phyloP scores from a whole-genome alignment of 768 basidiomycete species.

The Tylopilus vinaceipallidus region DNA sequence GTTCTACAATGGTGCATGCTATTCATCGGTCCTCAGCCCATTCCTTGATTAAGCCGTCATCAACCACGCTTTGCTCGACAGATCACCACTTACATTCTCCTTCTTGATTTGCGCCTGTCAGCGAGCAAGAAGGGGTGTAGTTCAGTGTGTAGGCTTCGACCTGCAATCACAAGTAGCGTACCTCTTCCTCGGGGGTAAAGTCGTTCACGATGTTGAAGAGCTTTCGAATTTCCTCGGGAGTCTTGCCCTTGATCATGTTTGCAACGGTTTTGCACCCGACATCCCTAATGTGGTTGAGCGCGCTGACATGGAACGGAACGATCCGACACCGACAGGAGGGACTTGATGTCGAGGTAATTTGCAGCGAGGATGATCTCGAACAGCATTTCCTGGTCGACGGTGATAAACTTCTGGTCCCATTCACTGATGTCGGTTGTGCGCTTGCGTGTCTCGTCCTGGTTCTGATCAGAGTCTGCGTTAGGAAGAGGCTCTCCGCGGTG shows the following conservation, averaged over 20 bases:
- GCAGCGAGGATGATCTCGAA: conserved; percentile 99
- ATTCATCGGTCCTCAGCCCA: conserved; percentile 89
- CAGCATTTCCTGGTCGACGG: conserved; percentile 99
- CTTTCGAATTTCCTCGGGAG: conserved; percentile 98
- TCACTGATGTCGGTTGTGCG: conserved; percentile 98
- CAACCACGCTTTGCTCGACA: conserved; percentile 10
- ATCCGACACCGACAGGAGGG: conserved; percentile 71
- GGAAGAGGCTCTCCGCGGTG: conserved; percentile 98
- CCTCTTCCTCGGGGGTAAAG: conserved; percentile 99
- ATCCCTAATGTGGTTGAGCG: conserved; percentile 52
- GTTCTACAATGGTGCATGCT: conserved; percentile 18
- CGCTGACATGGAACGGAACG: background rate
- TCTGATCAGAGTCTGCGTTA: conserved; percentile 72
- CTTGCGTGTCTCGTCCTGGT: conserved; percentile 92
- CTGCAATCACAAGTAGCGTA: conserved; percentile 31
- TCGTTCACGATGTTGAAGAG: conserved; percentile 98
- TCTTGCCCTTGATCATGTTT: conserved; percentile 99
- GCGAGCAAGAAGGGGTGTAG: conserved; percentile 3
- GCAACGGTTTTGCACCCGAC: conserved; percentile 99
- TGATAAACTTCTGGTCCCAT: conserved; percentile 99
- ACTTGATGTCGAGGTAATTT: conserved; percentile 99
- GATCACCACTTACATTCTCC: conserved; percentile 76
- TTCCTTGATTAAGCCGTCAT: conserved; percentile 51
- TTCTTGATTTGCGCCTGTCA: conserved; percentile 95
- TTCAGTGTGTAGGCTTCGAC: conserved; percentile 5